Evolutionary conservation across 106 monocot genomes (phyloP), one percentile per base, ranked within the genome.

Genomic region (Allium cepa): DNA sequence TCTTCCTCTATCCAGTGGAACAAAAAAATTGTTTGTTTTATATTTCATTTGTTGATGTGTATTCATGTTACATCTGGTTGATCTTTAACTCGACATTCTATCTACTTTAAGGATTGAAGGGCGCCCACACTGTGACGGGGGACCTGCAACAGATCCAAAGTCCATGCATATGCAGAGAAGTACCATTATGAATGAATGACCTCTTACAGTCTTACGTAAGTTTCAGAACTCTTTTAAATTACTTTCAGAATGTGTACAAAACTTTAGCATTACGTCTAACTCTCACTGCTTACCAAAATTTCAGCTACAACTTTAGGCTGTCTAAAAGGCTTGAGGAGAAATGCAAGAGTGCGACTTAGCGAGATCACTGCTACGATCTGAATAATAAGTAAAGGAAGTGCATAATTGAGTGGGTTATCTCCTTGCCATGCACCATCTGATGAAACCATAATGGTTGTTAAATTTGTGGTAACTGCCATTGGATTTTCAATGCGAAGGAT

Each of bases 221-320:
- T 59, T 59, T 59, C 9, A 59, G 26, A 26, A 59, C 10, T 14
- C 27, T 61, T 28, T 26, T 27, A 27, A 15, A 46, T 7, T n/a
- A 5, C 11, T 14, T 63, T 46, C 47, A 11, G 11, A 46, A n/a
- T 63, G 4, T 4, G 26, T 26, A 60, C 48, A 50, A 50, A 8
- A 50, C 3, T 7, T 8, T 50, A 12, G 36, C 64, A 64, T 18
- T 13, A 46, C 63, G 4, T 47, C 51, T 27, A 26, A 67, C 26
- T 26, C 48, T 48, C 14, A 13, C 8, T 63, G 47, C 76, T n/a
- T 63, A 75, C 75, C 75, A 75, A 10, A 60, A 76, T 76, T 69
- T 76, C 76, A 13, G 76, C 75, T n/a, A 75, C 69, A 8, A 75
- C 75, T 60, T 69, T 68, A 51, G 76, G 76, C 47, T 70, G 70